Evolutionary conservation across 441 rosid genomes (phyloP), one percentile per base, ranked within the genome.

Genomic region (Populus hybrid): DNA sequence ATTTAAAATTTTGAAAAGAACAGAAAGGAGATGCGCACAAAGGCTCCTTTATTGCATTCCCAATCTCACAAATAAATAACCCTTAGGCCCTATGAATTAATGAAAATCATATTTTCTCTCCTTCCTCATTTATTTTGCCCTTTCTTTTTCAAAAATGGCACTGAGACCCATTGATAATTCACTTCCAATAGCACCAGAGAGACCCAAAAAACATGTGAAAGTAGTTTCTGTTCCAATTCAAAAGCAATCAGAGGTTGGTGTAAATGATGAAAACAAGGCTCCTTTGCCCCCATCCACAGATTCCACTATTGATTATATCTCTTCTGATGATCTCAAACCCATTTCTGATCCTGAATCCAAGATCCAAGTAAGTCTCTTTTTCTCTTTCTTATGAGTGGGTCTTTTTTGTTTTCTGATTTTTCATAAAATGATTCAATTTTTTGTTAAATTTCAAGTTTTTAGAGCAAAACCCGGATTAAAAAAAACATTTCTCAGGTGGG

Each of bases 161-260:
- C 84, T 96, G 74, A 88, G 97, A 78, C 90, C 92, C 79, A 90
- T 94, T 7, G 98, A 89, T 50, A 96, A 94, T 74, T 93, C 95
- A 46, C 91, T 93, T 42, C 93, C 95, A 4, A 36, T 82, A 26
- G 36, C 91, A 24, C 89, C 87, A 4, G 92, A 90, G 74, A 86
- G 95, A 74, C 90, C 87, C 71, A 96, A 88, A 83, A 94, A 90
- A 88, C 93, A 85, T 50, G 78, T 82, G 4, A 93, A 90, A 77
- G 87, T 85, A 67, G 79, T 85, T 9, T 40, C 21, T 9, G 71
- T 69, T 77, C 69, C 79, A 3, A 67, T 73, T 38, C 87, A 46
- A 23, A 89, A 90, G 75, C 89, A 82, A 50, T 67, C 85, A 0
- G 89, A 88, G 14, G 76, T 46, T 46, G 57, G 76, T 20, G 80